Evolutionary conservation across 495 filamentous ascomycete species (phyloP).

Genomic region (Trichoderma gamsii): DNA sequence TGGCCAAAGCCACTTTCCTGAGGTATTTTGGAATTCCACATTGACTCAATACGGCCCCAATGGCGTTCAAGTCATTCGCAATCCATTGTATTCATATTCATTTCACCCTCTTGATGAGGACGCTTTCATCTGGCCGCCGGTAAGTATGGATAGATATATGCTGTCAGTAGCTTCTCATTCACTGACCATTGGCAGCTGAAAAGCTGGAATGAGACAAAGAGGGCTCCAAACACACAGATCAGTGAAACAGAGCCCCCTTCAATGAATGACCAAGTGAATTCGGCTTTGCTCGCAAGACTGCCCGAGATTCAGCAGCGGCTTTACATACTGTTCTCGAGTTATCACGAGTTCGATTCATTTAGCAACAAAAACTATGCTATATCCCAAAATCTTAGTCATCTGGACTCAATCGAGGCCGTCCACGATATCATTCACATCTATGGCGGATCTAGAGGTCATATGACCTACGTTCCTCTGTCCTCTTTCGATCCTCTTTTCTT

Average conservation of each 20-base stretch:
- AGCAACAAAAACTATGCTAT: slow-evolving; percentile 51
- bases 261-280: not conserved
- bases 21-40: slow-evolving; percentile 38
- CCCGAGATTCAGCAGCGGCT: slow-evolving; percentile 42
- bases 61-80: slow-evolving; percentile 48
- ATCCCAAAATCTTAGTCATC: slow-evolving; percentile 28
- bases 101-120: slow-evolving; percentile 50
- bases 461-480: slow-evolving; percentile 58
- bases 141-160: slow-evolving; percentile 26
- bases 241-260: not conserved
- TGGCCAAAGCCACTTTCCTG: slow-evolving; percentile 43
- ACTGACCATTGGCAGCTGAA: slow-evolving; percentile 34
- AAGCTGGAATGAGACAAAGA: slow-evolving; percentile 42
- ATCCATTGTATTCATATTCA: slow-evolving; percentile 56
- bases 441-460: slow-evolving; percentile 50
- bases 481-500: slow-evolving; percentile 73
- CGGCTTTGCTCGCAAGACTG: slow-evolving; percentile 23
- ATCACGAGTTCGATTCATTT: slow-evolving; percentile 51
- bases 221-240: slow-evolving; percentile 38
- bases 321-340: slow-evolving; percentile 55
- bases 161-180: not conserved
- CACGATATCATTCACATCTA: slow-evolving; percentile 63
- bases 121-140: slow-evolving; percentile 37
- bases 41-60: slow-evolving; percentile 49
- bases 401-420: slow-evolving; percentile 55